Evolutionary conservation across 192 early-diverging fungal species (phyloP).

Genomic region (Rhizoclosmatium globosum): DNA sequence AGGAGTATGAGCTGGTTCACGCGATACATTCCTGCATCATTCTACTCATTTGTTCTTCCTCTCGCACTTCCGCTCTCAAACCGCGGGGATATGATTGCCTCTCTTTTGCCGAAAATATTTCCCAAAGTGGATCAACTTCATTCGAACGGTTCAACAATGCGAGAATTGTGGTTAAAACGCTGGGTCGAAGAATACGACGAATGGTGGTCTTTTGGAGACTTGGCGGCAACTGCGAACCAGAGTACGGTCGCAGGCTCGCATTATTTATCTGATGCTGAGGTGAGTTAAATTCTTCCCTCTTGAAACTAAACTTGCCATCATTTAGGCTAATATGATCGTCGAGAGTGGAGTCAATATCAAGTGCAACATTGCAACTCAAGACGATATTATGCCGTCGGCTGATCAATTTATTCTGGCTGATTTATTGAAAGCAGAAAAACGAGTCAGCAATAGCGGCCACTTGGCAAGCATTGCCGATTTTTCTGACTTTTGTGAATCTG

Average conservation of each 20-base stretch:
- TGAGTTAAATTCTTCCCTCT: neutral
- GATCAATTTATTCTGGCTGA: neutral
- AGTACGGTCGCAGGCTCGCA: neutral
- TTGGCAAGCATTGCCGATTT: neutral
- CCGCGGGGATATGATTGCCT: neutral
- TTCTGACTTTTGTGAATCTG: neutral
- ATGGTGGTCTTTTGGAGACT: slow-evolving; percentile 4
- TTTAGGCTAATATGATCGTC: too few species aligned
- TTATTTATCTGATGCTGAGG: neutral
- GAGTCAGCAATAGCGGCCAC: neutral
- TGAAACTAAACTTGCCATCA: too few species aligned
- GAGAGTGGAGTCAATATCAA: neutral
- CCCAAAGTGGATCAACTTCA: neutral
- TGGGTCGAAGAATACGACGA: neutral
- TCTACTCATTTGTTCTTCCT: neutral
- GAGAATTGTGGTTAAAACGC: neutral
- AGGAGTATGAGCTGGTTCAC: neutral
- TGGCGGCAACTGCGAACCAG: neutral
- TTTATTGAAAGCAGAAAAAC: neutral
- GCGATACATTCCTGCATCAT: neutral
- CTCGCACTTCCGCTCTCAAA: neutral
- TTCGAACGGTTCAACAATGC: neutral
- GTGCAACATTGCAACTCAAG: neutral
- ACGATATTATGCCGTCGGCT: neutral
- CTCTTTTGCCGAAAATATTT: neutral